Percentiles rank a stretch among this genome's conserved stretches.
Evolutionary conservation across 495 filamentous ascomycete species (phyloP).

Genomic region (Friedmanniomyces simplex): DNA sequence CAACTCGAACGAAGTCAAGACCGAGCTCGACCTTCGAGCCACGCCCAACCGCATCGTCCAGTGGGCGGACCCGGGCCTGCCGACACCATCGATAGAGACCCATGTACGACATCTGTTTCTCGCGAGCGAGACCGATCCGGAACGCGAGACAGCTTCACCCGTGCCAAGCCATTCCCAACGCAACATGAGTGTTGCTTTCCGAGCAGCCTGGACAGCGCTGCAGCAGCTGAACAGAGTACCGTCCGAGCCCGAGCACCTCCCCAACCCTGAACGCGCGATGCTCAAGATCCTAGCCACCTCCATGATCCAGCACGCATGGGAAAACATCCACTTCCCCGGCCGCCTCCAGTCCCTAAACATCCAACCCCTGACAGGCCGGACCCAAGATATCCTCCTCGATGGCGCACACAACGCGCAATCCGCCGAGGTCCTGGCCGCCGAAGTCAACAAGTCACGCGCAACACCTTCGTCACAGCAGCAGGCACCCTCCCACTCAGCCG

Average conservation of each 20-base stretch:
- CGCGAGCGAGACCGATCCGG: too few species aligned
- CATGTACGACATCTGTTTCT: constrained; percentile 8
- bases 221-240: constrained; percentile 21
- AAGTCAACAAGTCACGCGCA: constrained; percentile 45
- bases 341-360: constrained; percentile 57
- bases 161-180: background rate
- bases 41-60: constrained; percentile 35
- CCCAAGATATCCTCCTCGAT: constrained; percentile 58
- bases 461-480: constrained; percentile 10
- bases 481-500: background rate
- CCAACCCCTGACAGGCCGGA: constrained; percentile 35
- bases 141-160: background rate
- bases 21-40: constrained; percentile 50
- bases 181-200: constrained; percentile 20
- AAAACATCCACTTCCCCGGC: constrained; percentile 52
- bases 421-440: constrained; percentile 57
- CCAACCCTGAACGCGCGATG: background rate
- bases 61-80: constrained; percentile 23
- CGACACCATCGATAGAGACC: constrained; percentile 22
- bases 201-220: constrained; percentile 22
- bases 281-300: background rate
- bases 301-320: constrained; percentile 1
- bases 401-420: constrained; percentile 90
- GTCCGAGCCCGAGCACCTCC: too few species aligned
- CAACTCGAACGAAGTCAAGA: constrained; percentile 47